Percentiles rank a stretch among this genome's conserved stretches.
Evolutionary conservation across 2,329 filamentous ascomycete genomes (phyloP).

Genomic region (Clathrospora elynae): DNA sequence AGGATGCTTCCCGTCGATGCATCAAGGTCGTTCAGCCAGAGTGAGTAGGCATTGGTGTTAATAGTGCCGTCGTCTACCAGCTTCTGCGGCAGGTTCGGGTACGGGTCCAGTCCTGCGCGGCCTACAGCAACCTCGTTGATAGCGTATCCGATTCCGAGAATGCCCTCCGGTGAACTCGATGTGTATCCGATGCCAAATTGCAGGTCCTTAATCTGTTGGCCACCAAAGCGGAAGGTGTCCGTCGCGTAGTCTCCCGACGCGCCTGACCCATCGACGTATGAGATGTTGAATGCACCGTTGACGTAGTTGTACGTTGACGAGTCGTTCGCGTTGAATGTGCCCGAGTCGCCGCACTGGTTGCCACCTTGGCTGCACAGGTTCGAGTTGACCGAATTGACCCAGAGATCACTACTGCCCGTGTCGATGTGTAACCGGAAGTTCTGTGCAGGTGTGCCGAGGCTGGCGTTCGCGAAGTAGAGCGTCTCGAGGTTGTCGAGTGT

Average conservation of each 20-base stretch:
- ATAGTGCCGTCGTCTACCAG: slow-evolving; percentile 68
- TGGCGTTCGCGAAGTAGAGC: slow-evolving; percentile 64
- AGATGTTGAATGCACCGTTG: slow-evolving; percentile 80
- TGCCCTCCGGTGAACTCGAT: slow-evolving; percentile 66
- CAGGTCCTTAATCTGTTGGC: slow-evolving; percentile 58
- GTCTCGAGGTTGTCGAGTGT: slow-evolving; percentile 63
- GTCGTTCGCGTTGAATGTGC: slow-evolving; percentile 70
- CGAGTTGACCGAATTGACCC: slow-evolving; percentile 69
- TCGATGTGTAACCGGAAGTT: slow-evolving; percentile 63
- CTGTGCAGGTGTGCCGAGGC: slow-evolving; percentile 63
- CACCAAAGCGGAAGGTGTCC: slow-evolving; percentile 70
- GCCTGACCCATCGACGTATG: slow-evolving; percentile 80
- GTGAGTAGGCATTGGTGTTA: slow-evolving; percentile 67
- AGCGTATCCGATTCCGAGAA: slow-evolving; percentile 83
- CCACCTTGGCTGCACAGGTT: slow-evolving; percentile 59
- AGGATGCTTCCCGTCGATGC: slow-evolving; percentile 72
- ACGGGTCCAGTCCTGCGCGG: slow-evolving; percentile 56
- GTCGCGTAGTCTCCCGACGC: slow-evolving; percentile 79
- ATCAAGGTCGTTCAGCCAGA: slow-evolving; percentile 66
- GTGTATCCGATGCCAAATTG: slow-evolving; percentile 77
- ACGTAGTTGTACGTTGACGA: slow-evolving; percentile 80
- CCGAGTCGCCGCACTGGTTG: slow-evolving; percentile 63
- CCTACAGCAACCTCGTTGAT: slow-evolving; percentile 77
- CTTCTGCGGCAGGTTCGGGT: slow-evolving; percentile 67
- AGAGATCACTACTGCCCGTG: slow-evolving; percentile 67